Base-by-base conservation (phyloP, 148 eudicot species). In the Rhododendron ferrugineum region DNA sequence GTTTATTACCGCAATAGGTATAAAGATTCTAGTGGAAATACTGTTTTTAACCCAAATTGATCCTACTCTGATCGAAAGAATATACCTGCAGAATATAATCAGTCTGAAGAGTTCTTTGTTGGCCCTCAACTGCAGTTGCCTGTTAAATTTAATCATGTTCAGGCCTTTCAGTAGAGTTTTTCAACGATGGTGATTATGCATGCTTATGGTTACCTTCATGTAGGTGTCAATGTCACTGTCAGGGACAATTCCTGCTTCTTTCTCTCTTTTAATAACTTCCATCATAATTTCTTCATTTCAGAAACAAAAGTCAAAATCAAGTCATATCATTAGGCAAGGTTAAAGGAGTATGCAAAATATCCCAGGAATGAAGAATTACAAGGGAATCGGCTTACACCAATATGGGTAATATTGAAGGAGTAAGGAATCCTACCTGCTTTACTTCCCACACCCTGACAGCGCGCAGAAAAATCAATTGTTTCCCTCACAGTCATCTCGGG, bases 401-500 rank as follows among this genome's bases (percentile, higher is more conserved):
- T 72, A 72, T 32, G 37, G 40, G 37, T 28, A 26, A 30, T 3
- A 70, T 72, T 23, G 34, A 80, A 32, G 3, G 42, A 16, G 40
- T 28, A 23, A 78, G 42, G 64, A 75, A 15, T 34, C 46, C 83
- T 85, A 93, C 98, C 97, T 89, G 93, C 89, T 64, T 96, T 92
- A 82, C 89, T 91, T 72, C 95, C 94, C 81, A 92, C 90, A 84
- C 98, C 98, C 85, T 94, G 98, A 87, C 94, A 95, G 32, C 90
- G 94, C 78, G 94, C 90, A 70, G 97, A 93, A 86, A 93, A 95
- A 83, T 93, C 98, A 79, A 95, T 42, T 49, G 95, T 89, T 88
- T 95, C 97, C 86, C 94, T 91, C 49, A 95, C 97, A 44, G 98
- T 95, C 92, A 95, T 93, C 85, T 92, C 98, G 44, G 98, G 97